Base-by-base conservation (phyloP, 2,329 filamentous ascomycete genomes). In the Penicillium sp. region DNA sequence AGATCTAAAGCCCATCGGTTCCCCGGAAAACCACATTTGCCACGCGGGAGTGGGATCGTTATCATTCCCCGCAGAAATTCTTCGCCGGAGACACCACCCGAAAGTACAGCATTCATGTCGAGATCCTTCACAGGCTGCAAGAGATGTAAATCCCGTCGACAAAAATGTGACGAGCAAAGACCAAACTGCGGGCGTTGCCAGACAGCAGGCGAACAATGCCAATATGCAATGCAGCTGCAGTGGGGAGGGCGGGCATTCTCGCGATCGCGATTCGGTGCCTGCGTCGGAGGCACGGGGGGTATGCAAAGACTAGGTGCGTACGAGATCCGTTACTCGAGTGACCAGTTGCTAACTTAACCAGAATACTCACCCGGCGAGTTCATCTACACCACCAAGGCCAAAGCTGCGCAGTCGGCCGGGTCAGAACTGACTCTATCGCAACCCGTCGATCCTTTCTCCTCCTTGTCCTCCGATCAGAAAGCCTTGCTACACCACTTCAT, bases 161-260 rank as follows among this genome's bases (percentile, higher is more conserved):
- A 77, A 58, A 77, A 77, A 72, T 78, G 76, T 64, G 75, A 78
- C 57, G 76, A 78, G 62, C 65, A 68, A 48, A 70, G 70, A 54
- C 76, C 76, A 24, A 66, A 59, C 46, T 78, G 76, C 63, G 67
- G 68, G 11, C 71, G 75, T 54, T 77, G 75, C 59, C 65, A 68
- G 60, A 59, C 65, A 42, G 73, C 74, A n/a, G 68, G 67, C 31
- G 64, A 65, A 46, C 65, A 68, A 47, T 76, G 74, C 60, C 68
- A 70, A 57, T 76, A 76, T 69, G 66, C 74, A 43, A 72, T 76
- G 68, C 67, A 74, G 56, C 63, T 76, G 55, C 72, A 75, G 60
- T 76, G 74, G 74, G 72, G 73, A 62, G 74, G 74, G 31, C 68
- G 73, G 54, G 67, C 71, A n/a, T 75, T 75, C 55, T 75, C 73